phyloP scores from a whole-genome alignment of 148 eudicot genomes.

The Fagopyrum homotropicum region DNA sequence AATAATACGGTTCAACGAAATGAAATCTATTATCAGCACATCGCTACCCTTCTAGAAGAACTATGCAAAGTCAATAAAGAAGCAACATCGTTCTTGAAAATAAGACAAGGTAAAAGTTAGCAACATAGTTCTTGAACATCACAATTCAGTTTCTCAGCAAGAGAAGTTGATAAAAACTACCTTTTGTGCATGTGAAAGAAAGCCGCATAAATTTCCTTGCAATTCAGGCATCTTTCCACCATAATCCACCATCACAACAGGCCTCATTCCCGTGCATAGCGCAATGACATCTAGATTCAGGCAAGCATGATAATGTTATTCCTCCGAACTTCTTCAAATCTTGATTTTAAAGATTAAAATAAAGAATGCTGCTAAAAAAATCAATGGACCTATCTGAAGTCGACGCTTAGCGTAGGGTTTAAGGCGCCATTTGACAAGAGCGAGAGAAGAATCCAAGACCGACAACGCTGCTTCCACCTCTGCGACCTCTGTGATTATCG shows the following conservation, averaged over 20 bases:
- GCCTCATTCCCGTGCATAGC: constrained; percentile 85
- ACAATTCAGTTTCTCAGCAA: background rate
- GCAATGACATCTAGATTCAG: constrained; percentile 62
- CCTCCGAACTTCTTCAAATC: background rate
- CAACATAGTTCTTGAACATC: background rate
- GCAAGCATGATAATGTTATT: background rate
- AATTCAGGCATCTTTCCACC: constrained; percentile 99
- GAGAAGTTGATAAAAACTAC: constrained; percentile 22
- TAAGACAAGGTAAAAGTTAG: background rate
- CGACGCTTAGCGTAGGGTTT: constrained; percentile 68
- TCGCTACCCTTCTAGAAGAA: background rate
- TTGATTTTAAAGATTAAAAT: background rate
- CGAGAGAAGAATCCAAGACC: constrained; percentile 37
- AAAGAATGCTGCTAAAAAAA: background rate
- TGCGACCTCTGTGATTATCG: constrained; percentile 15
- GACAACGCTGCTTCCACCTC: constrained; percentile 33
- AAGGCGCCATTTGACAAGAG: constrained; percentile 62
- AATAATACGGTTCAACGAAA: background rate
- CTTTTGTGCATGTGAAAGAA: constrained; percentile 55
- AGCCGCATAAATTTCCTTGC: constrained; percentile 48
- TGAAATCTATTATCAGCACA: background rate
- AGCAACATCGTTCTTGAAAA: background rate
- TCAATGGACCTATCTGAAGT: constrained; percentile 48
- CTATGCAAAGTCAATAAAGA: background rate
- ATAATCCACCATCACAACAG: constrained; percentile 92